phyloP scores from a whole-genome alignment of 2,329 filamentous ascomycete species.

The Thelonectria discophora region DNA sequence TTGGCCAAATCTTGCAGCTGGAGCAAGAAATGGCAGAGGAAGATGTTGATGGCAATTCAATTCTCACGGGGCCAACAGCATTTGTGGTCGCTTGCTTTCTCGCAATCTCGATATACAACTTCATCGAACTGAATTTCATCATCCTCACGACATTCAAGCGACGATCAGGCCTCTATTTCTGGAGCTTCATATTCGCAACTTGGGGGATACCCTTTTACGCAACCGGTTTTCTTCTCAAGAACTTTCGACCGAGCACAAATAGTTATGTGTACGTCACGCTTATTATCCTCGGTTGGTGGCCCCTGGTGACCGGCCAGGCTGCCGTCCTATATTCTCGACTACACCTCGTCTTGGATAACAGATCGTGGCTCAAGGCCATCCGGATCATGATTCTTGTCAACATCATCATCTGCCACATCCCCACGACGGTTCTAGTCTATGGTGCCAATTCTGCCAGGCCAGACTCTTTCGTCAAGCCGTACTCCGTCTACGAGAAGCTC shows the following conservation, averaged over 20 bases:
- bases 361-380: slow-evolving; percentile 57
- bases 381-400: slow-evolving; percentile 67
- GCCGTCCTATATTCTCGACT: slow-evolving; percentile 70
- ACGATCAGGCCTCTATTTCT: slow-evolving; percentile 23
- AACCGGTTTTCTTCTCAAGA: slow-evolving; percentile 56
- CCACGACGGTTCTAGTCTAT: slow-evolving; percentile 64
- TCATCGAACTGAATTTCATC: background rate
- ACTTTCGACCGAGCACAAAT: slow-evolving; percentile 18
- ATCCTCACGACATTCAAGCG: background rate
- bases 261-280: slow-evolving; percentile 37
- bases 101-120: background rate
- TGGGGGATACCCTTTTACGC: slow-evolving; percentile 47
- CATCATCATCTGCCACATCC: slow-evolving; percentile 60
- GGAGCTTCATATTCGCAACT: slow-evolving; percentile 47
- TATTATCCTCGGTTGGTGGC: slow-evolving; percentile 44
- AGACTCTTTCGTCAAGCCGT: slow-evolving; percentile 39
- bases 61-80: background rate
- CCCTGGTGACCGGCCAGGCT: slow-evolving; percentile 68
- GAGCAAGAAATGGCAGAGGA: background rate
- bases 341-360: slow-evolving; percentile 65
- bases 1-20: background rate
- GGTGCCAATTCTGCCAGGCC: slow-evolving; percentile 53
- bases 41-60: background rate
- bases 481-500: slow-evolving; percentile 61
- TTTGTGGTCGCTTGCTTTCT: background rate